Evolutionary conservation across 139 green algal species (phyloP).

Genomic region (Haematococcus lacustris): DNA sequence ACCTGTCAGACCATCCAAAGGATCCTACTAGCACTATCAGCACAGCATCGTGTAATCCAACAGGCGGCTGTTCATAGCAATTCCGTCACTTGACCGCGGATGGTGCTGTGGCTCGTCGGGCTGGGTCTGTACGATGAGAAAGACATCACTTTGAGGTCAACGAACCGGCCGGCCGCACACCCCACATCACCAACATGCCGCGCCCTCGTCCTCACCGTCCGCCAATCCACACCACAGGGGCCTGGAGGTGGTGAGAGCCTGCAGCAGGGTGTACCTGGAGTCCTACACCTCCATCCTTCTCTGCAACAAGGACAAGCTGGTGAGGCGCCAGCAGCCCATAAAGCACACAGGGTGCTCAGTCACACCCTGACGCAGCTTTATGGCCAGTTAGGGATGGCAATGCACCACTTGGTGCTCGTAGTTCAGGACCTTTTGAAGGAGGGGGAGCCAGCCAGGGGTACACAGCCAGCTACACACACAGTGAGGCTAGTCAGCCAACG

Average conservation of each 20-base stretch:
- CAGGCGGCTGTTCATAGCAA: no score
- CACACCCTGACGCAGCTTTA: not conserved
- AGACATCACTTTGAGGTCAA: conserved; percentile 88
- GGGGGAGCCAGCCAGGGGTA: not conserved
- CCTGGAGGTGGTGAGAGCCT: conserved; percentile 72
- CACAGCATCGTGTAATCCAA: no score
- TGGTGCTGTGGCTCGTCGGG: conserved; percentile 92
- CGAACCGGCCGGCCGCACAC: not conserved
- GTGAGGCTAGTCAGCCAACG: no score
- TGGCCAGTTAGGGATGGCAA: not conserved
- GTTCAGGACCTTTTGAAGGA: not conserved
- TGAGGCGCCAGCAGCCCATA: conserved; percentile 24
- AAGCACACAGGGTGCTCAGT: not conserved
- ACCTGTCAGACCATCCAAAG: no score
- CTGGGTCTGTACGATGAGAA: conserved; percentile 89
- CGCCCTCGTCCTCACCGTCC: not conserved
- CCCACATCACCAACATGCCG: not conserved
- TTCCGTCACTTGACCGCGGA: no score
- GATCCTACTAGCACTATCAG: no score
- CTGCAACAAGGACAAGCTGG: conserved; percentile 76
- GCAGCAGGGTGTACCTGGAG: conserved; percentile 83
- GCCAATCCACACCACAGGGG: conserved; percentile 48
- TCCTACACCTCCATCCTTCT: conserved; percentile 94
- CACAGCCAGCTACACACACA: not conserved
- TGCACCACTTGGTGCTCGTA: not conserved